A percentile compares a stretch with the other conserved stretches of the same genome.
Evolutionary conservation across 2,329 filamentous ascomycete species (phyloP).

Genomic region (Lachnellula arida): DNA sequence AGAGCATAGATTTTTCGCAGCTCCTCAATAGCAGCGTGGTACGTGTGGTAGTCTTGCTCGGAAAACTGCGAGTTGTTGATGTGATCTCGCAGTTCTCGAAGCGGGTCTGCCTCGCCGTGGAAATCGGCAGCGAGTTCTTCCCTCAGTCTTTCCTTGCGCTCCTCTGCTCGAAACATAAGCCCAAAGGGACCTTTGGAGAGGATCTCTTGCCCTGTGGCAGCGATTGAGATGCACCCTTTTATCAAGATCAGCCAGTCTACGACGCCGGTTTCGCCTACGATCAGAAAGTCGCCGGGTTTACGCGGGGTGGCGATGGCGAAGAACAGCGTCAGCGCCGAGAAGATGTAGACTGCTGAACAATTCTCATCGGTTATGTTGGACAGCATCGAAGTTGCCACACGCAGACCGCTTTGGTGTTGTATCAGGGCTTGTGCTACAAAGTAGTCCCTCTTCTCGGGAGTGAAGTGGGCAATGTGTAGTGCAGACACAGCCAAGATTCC

Average conservation of each 20-base stretch:
- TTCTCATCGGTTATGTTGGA: slow-evolving; percentile 32
- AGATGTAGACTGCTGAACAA: slow-evolving; percentile 35
- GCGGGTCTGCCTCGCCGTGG: slow-evolving; percentile 10
- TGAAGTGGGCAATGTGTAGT: slow-evolving; percentile 42
- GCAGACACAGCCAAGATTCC: slow-evolving; percentile 45
- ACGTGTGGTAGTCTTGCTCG: slow-evolving; percentile 23
- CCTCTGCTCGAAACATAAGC: slow-evolving; percentile 30
- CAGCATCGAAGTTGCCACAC: slow-evolving; percentile 32
- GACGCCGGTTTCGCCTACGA: slow-evolving; percentile 31
- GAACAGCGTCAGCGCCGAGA: slow-evolving; percentile 36
- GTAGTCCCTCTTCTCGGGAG: slow-evolving; percentile 34
- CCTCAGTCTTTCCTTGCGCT: slow-evolving; percentile 13
- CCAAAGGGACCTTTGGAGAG: slow-evolving; percentile 17
- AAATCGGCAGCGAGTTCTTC: slow-evolving; percentile 1
- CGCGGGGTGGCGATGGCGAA: slow-evolving; percentile 35
- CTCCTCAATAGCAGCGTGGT: slow-evolving; percentile 32
- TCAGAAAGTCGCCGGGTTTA: slow-evolving; percentile 34
- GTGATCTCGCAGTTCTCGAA: slow-evolving; percentile 13
- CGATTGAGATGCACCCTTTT: slow-evolving; percentile 34
- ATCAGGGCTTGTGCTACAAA: slow-evolving; percentile 37
- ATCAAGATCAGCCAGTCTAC: slow-evolving; percentile 37
- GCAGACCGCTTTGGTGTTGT: slow-evolving; percentile 33
- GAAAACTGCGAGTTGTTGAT: slow-evolving; percentile 2
- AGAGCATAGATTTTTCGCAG: slow-evolving; percentile 33
- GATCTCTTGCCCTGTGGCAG: slow-evolving; percentile 26